Evolutionary conservation across 495 filamentous ascomycete genomes (phyloP), one percentile per base, ranked within the genome.

Genomic region (Aspergillus olivimuriae): DNA sequence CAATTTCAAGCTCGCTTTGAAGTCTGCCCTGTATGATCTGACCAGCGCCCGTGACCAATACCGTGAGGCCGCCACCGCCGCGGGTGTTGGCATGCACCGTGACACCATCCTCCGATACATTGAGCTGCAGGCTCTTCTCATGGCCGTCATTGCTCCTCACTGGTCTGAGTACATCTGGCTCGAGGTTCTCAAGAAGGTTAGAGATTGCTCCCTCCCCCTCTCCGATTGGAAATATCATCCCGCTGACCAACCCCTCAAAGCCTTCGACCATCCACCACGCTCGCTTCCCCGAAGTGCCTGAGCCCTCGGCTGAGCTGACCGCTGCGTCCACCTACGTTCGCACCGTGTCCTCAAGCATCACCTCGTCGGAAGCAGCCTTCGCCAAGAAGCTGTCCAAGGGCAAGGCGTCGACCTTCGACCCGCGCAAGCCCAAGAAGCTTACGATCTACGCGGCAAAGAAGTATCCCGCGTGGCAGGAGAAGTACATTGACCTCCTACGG

Each of bases 151-250:
- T 48, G 84, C 90, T 8, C 92, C 92, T 39, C 92, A 98, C 69
- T 98, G 89, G 86, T 74, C 88, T 39, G 92, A 97, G 53, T 86
- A 94, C 60, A 78, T 98, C 56, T 97, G 87, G 86, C 77, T 81
- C 28, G 89, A 96, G 63, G 74, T 96, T 9, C 81, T 98, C 45
- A 74, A 80, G 47, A 84, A 94, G 65, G 75, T 78, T 41, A 57
- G 61, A 44, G n/a, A 14, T n/a, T 28, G 4, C 5, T 11, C n/a
- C 31, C 15, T 20, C 12, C 7, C 38, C 17, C 11, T n/a, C 7
- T 20, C 5, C 15, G n/a, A 10, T 21, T 35, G 7, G 17, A 23
- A 20, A 35, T 7, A 9, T 9, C 26, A 17, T 32, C 28, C 2
- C 11, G 15, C 23, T 24, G 45, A 48, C 53, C 62, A 58, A 63